These are phyloP conservation scores for Alternaria sp. DNA, from an alignment of 2,329 filamentous ascomycete genomes.

Conservation along the genomic window DNA sequence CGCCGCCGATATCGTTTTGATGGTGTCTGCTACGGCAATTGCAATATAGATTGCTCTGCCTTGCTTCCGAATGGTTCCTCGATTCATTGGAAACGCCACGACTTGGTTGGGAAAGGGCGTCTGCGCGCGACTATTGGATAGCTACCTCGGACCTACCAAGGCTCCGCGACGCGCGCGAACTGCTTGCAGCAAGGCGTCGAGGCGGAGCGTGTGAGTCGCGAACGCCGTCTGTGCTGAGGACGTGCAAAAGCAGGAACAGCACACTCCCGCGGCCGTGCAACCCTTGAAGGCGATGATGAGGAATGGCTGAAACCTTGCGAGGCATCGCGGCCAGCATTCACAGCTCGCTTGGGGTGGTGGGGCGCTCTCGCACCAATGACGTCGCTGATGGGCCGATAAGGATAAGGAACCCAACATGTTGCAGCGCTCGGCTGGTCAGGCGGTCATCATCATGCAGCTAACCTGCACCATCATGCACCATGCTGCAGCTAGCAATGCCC, in stretches of 20 bases:
- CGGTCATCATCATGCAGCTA: slow-evolving; percentile 14
- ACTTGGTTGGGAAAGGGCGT: neutral
- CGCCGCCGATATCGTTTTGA: slow-evolving; percentile 14
- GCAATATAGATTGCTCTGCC: neutral
- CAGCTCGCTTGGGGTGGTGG: slow-evolving; percentile 14
- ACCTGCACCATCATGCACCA: neutral
- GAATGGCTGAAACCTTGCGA: slow-evolving; percentile 17
- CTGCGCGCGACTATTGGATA: slow-evolving; percentile 14
- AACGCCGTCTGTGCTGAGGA: slow-evolving; percentile 7
- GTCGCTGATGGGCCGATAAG: slow-evolving; percentile 28
- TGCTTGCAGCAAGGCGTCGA: slow-evolving; percentile 3
- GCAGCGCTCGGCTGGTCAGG: slow-evolving; percentile 21
- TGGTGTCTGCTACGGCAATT: slow-evolving; percentile 1
- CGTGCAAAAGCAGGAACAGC: slow-evolving; percentile 23
- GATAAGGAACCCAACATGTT: slow-evolving; percentile 23
- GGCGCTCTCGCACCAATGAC: slow-evolving; percentile 26
- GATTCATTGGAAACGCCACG: slow-evolving; percentile 21
- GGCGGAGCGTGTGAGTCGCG: slow-evolving; percentile 15
- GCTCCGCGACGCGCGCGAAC: neutral
- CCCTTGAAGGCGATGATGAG: slow-evolving; percentile 7
- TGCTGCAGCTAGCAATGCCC: slow-evolving; percentile 38
- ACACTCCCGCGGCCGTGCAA: slow-evolving; percentile 22
- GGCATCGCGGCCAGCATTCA: slow-evolving; percentile 13
- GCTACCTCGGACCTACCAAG: slow-evolving; percentile 4
- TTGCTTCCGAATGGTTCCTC: neutral